Conservation (phyloP, 129 eudicot genomes). For the Dittrichia graveolens region DNA sequence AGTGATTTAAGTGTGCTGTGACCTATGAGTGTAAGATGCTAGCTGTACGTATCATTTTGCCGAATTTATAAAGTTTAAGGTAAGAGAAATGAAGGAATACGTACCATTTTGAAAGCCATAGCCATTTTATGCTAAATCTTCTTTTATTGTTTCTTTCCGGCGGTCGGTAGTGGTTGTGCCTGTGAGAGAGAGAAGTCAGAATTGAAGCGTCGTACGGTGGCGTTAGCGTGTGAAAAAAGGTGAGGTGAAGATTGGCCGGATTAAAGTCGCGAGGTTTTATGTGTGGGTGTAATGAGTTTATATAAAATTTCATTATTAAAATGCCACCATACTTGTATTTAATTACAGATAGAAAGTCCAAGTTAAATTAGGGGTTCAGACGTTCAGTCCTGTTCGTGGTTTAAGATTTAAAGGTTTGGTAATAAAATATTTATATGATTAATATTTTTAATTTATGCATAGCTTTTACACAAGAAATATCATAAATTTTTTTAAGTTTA, state of each 20-base stretch:
- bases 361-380: too few relatives aligned
- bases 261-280: slow-evolving; percentile 15
- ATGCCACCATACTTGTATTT: slow-evolving; percentile 12
- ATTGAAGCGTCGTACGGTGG: slow-evolving; percentile 2
- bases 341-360: slow-evolving; percentile 6
- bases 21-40: not conserved
- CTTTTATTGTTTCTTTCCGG: slow-evolving; percentile 12
- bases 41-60: not conserved
- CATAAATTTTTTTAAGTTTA: too few relatives aligned
- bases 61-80: not conserved
- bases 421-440: too few relatives aligned
- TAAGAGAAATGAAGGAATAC: not conserved
- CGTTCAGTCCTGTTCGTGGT: too few relatives aligned
- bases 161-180: slow-evolving; percentile 14
- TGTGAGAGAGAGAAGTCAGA: not conserved
- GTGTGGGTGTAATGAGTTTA: slow-evolving; percentile 11
- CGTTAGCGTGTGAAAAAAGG: slow-evolving; percentile 9
- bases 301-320: slow-evolving; percentile 8
- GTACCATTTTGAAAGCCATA: slow-evolving; percentile 53
- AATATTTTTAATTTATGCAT: too few relatives aligned
- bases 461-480: too few relatives aligned
- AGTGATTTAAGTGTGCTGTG: too few relatives aligned
- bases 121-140: slow-evolving; percentile 37
- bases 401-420: too few relatives aligned
- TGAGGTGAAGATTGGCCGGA: not conserved